These are phyloP conservation scores for Terana coerulea DNA, from an alignment of 768 basidiomycete genomes.

Conservation along the genomic window DNA sequence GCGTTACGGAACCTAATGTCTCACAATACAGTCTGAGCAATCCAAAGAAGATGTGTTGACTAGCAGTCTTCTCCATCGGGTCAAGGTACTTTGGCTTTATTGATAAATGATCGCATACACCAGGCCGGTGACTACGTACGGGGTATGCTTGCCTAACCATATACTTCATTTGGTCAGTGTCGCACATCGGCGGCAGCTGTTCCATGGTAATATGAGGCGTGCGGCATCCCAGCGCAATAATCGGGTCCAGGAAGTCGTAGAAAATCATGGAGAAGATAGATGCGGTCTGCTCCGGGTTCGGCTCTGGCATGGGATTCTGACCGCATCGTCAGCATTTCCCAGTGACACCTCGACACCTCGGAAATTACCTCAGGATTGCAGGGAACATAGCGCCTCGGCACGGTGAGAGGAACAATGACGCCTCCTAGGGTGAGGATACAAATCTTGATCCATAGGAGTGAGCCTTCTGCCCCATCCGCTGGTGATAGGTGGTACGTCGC, in stretches of 20 bases:
- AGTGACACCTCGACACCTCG: background rate
- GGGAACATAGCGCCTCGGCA: constrained; percentile 56
- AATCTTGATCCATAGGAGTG: constrained; percentile 52
- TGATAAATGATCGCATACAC: background rate
- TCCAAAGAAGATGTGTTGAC: constrained; percentile 24
- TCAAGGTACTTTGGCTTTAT: constrained; percentile 26
- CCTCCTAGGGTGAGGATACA: constrained; percentile 41
- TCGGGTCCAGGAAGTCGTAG: constrained; percentile 53
- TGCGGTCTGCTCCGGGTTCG: constrained; percentile 30
- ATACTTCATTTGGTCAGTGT: constrained; percentile 37
- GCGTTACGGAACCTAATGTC: background rate
- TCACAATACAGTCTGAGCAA: constrained; percentile 14
- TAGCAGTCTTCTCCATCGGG: constrained; percentile 21
- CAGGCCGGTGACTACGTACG: too few species aligned
- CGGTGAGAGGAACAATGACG: constrained; percentile 48
- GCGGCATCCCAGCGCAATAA: constrained; percentile 41
- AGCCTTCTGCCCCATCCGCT: constrained; percentile 44
- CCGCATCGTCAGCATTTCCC: constrained; percentile 16
- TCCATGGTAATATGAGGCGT: constrained; percentile 41
- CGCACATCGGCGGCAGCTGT: constrained; percentile 45
- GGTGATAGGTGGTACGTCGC: constrained; percentile 49
- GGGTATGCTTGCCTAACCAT: constrained; percentile 28
- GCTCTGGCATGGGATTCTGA: constrained; percentile 22
- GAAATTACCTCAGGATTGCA: constrained; percentile 44
- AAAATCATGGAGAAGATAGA: constrained; percentile 30